Evolutionary conservation across 1,139 yeast genomes (phyloP).

Genomic region (Yamadazyma conglobata): DNA sequence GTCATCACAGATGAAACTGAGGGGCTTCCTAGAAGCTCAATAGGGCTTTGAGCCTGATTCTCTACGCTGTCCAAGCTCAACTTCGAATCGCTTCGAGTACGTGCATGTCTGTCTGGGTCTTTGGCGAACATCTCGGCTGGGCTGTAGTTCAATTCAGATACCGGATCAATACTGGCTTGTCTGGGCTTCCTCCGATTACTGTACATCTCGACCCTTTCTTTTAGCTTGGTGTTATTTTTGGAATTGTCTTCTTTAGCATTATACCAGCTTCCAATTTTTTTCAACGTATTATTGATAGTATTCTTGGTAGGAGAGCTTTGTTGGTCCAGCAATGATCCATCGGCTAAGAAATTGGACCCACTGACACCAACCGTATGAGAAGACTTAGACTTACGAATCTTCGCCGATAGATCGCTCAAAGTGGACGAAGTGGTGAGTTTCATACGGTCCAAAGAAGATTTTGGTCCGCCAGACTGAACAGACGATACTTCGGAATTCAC

Average conservation of each 20-base stretch:
- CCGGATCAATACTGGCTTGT: conserved; percentile 16
- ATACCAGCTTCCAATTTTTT: conserved; percentile 71
- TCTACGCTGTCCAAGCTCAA: conserved; percentile 7
- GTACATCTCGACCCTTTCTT: conserved; percentile 48
- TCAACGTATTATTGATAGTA: conserved; percentile 24
- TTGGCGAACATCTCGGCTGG: conserved; percentile 16
- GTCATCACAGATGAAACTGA: background rate
- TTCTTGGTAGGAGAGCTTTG: conserved; percentile 4
- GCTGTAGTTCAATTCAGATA: conserved; percentile 4
- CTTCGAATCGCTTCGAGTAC: conserved; percentile 13
- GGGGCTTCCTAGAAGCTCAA: background rate
- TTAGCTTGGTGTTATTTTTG: conserved; percentile 3
- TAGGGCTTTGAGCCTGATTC: conserved; percentile 1
- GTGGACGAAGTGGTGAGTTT: conserved; percentile 28
- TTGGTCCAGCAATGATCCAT: conserved; percentile 23
- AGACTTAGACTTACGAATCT: conserved; percentile 29
- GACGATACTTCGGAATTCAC: conserved; percentile 3
- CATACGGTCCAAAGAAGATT: conserved; percentile 5
- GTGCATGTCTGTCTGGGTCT: conserved; percentile 7
- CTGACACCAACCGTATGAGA: conserved; percentile 24
- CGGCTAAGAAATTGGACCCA: conserved; percentile 28
- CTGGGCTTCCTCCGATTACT: conserved; percentile 48
- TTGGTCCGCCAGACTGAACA: conserved; percentile 1
- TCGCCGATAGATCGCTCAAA: conserved; percentile 33
- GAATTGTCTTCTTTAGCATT: conserved; percentile 8